Conservation (phyloP, 495 filamentous ascomycete genomes). For the Annulohypoxylon maeteangense region DNA sequence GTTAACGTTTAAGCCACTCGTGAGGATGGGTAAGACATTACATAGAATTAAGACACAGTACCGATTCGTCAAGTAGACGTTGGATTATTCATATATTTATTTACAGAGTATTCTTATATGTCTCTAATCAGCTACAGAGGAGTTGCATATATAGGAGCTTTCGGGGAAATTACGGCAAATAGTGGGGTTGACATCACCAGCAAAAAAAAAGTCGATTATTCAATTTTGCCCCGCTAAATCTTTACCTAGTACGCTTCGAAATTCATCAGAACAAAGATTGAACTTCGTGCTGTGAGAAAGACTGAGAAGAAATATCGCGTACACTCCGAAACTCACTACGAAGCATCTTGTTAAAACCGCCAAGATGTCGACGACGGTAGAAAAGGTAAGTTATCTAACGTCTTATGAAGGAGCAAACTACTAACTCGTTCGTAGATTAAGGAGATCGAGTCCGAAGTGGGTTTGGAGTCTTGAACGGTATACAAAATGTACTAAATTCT, state of each 20-base stretch:
- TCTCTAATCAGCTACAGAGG: not conserved
- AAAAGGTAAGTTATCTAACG: constrained; percentile 73
- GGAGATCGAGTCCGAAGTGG: constrained; percentile 91
- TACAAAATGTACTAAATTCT: constrained; percentile 35
- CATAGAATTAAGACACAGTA: not conserved
- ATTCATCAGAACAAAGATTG: constrained; percentile 27
- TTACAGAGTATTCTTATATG: constrained; percentile 5
- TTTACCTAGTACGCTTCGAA: constrained; percentile 4
- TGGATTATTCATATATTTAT: not conserved
- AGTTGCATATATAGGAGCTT: not conserved
- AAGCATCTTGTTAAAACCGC: constrained; percentile 36
- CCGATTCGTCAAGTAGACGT: not conserved
- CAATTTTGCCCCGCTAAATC: constrained; percentile 44
- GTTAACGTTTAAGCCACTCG: not conserved
- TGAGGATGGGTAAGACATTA: not conserved
- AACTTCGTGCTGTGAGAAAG: constrained; percentile 8
- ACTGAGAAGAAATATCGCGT: constrained; percentile 3
- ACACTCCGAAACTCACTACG: not conserved
- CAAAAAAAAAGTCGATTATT: constrained; percentile 36
- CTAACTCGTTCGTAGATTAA: constrained; percentile 77
- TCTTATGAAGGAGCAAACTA: not conserved
- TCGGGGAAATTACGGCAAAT: constrained; percentile 42
- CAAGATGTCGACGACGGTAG: constrained; percentile 94
- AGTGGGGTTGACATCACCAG: constrained; percentile 47
- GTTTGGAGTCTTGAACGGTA: constrained; percentile 39